phyloP scores from a whole-genome alignment of 2,329 filamentous ascomycete genomes.

The Ophiostoma novo-ulmi region DNA sequence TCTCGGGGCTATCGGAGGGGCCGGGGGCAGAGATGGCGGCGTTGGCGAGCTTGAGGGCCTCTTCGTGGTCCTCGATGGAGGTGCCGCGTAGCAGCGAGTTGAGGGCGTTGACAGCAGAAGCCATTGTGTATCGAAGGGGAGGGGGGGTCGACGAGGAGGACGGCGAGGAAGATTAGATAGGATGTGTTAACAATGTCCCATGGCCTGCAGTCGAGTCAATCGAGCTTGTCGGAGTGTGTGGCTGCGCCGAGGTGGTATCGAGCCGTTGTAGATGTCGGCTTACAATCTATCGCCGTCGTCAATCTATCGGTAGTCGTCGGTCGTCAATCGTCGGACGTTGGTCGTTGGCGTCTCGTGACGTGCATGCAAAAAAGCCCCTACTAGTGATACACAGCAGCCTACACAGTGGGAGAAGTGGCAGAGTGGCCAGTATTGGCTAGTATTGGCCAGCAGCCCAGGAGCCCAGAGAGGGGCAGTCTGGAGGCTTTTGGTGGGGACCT shows the following conservation, averaged over 20 bases:
- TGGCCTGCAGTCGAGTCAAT: not conserved
- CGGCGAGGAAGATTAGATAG: not conserved
- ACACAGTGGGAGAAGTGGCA: not conserved
- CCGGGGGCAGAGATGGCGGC: slow-evolving; percentile 55
- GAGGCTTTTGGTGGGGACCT: slow-evolving; percentile 11
- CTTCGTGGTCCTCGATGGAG: slow-evolving; percentile 65
- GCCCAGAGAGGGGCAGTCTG: slow-evolving; percentile 14
- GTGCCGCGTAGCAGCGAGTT: slow-evolving; percentile 51
- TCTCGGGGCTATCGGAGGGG: slow-evolving; percentile 35
- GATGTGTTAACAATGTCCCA: slow-evolving; percentile 12
- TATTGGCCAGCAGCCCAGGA: not conserved
- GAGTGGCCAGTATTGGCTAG: not conserved
- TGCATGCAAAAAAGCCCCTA: slow-evolving; percentile 12
- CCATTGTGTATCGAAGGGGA: slow-evolving; percentile 23
- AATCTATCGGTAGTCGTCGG: not conserved
- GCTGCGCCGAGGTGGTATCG: not conserved
- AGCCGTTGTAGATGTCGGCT: not conserved
- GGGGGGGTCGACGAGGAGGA: not conserved
- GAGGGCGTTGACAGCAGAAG: slow-evolving; percentile 44
- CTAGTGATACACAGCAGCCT: slow-evolving; percentile 7
- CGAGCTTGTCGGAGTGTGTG: not conserved
- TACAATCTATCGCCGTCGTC: not conserved
- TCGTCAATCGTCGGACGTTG: not conserved
- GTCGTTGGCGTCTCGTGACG: slow-evolving; percentile 13
- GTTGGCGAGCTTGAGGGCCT: slow-evolving; percentile 61